A percentile compares a stretch with the other conserved stretches of the same genome.
These are phyloP conservation scores for Saccharata proteae DNA, from an alignment of 2,329 filamentous ascomycete genomes.

Conservation along the genomic window DNA sequence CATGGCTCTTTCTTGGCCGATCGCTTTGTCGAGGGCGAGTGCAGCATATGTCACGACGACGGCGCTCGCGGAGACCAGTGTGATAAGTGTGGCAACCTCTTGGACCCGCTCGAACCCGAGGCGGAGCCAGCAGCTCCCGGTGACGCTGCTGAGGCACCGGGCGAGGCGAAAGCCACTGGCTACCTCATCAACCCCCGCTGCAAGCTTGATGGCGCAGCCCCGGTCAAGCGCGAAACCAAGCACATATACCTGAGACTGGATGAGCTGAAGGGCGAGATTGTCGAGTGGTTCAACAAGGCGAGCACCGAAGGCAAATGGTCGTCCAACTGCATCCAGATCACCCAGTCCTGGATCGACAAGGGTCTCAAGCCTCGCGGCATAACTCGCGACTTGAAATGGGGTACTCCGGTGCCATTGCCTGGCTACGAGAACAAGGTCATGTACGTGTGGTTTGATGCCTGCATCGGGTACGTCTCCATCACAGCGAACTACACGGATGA, in stretches of 20 bases:
- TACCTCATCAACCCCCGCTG: constrained; percentile 52
- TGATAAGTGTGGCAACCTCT: constrained; percentile 37
- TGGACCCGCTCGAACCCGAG: constrained; percentile 34
- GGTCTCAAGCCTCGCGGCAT: constrained; percentile 80
- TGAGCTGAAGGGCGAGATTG: constrained; percentile 63
- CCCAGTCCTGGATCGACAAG: constrained; percentile 69
- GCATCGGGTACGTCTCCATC: constrained; percentile 91
- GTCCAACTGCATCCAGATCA: constrained; percentile 62
- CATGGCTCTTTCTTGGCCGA: constrained; percentile 38
- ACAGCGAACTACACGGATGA: constrained; percentile 79
- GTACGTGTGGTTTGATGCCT: constrained; percentile 89
- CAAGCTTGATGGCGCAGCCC: constrained; percentile 78
- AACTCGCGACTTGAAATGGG: constrained; percentile 88
- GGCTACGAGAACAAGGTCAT: constrained; percentile 68
- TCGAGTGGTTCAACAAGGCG: constrained; percentile 63
- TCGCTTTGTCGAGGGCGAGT: constrained; percentile 71
- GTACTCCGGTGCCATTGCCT: constrained; percentile 48
- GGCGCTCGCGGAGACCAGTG: constrained; percentile 43
- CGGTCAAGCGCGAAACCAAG: constrained; percentile 70
- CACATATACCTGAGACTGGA: constrained; percentile 85
- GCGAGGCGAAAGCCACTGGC: constrained; percentile 8
- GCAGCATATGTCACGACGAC: constrained; percentile 52
- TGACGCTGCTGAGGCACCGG: constrained; percentile 5
- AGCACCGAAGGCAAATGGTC: constrained; percentile 67
- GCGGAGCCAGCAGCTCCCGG: constrained; percentile 5